These are phyloP conservation scores for Aureobasidium vineae DNA, from an alignment of 2,329 filamentous ascomycete species.

Conservation along the genomic window DNA sequence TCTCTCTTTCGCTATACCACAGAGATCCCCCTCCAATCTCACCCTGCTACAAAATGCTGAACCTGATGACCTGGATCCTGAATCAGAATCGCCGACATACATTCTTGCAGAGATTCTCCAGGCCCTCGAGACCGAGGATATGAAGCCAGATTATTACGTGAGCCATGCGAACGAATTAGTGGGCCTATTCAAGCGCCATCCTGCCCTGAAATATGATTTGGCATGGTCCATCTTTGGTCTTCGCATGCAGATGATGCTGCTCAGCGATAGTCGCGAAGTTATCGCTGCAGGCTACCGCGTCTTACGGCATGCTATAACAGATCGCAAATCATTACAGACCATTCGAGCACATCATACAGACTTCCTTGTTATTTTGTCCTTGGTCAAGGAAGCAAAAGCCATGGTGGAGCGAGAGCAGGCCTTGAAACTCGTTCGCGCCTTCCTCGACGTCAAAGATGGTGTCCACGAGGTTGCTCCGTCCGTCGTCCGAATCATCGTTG, in stretches of 20 bases:
- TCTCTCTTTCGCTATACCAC: slow-evolving; percentile 36
- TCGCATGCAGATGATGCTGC: slow-evolving; percentile 90
- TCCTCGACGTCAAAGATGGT: slow-evolving; percentile 92
- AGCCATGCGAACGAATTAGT: slow-evolving; percentile 87
- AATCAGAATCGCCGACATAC: slow-evolving; percentile 84
- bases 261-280: slow-evolving; percentile 94
- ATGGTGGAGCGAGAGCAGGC: slow-evolving; percentile 96
- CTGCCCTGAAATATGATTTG: slow-evolving; percentile 92
- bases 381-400: slow-evolving; percentile 96
- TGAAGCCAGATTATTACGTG: slow-evolving; percentile 93
- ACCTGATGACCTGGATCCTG: slow-evolving; percentile 59
- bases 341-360: slow-evolving; percentile 89
- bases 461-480: slow-evolving; percentile 82
- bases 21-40: slow-evolving; percentile 52
- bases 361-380: slow-evolving; percentile 83
- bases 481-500: slow-evolving; percentile 83
- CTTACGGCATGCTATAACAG: slow-evolving; percentile 90
- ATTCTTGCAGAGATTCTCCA: slow-evolving; percentile 87
- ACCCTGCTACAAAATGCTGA: slow-evolving; percentile 27
- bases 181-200: slow-evolving; percentile 92
- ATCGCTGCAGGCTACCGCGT: slow-evolving; percentile 92
- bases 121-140: slow-evolving; percentile 80
- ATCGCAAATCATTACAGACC: slow-evolving; percentile 81
- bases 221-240: slow-evolving; percentile 95
- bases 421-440: slow-evolving; percentile 91